Evolutionary conservation across 2,329 filamentous ascomycete genomes (phyloP), one percentile per base, ranked within the genome.

Genomic region (Penicillium olsonii): DNA sequence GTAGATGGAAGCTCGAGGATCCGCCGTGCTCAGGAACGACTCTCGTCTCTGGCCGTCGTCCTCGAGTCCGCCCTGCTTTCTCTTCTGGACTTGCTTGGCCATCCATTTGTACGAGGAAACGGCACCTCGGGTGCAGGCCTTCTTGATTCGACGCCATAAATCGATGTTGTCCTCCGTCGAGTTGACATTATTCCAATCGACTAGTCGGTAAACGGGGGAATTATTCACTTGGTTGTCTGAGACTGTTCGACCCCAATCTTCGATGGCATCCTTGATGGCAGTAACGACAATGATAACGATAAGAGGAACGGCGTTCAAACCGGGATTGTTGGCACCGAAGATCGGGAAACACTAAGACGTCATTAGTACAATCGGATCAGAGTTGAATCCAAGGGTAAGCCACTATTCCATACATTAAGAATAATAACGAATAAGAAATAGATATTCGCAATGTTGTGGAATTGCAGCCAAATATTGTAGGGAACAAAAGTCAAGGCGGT

Each of bases 381-480:
- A 37, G 48, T 29, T 17, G 12, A 11, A 18, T 35, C 10, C 14
- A 37, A 26, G 17, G n/a, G 17, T n/a, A 27, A 14, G 22, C 20
- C 22, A 12, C 37, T 27, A 81, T 14, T 35, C 24, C 92, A 80
- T 86, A 97, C 94, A 65, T 87, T 86, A 52, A 99, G 82, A 67
- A 99, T 95, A 68, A 96, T 92, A 63, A 92, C 82, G 75, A 97
- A 96, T 61, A 97, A 79, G 81, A 99, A 99, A 75, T 97, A 99
- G 45, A 97, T 87, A 71, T 99, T 99, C 67, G 94, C 94, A 64
- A 99, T 87, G 67, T 97, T 97, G 74, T 99, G 92, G 68, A 99
- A 97, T 72, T 99, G 95, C 58, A 95, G 90, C 84, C 87, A 99
- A 66, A 99, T 68, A 73, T 99, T 97, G 77, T 97, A 97, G 12